Evolutionary conservation across 805 yeast genomes (phyloP), one percentile per base, ranked within the genome.

Genomic region (Metschnikowia similis): DNA sequence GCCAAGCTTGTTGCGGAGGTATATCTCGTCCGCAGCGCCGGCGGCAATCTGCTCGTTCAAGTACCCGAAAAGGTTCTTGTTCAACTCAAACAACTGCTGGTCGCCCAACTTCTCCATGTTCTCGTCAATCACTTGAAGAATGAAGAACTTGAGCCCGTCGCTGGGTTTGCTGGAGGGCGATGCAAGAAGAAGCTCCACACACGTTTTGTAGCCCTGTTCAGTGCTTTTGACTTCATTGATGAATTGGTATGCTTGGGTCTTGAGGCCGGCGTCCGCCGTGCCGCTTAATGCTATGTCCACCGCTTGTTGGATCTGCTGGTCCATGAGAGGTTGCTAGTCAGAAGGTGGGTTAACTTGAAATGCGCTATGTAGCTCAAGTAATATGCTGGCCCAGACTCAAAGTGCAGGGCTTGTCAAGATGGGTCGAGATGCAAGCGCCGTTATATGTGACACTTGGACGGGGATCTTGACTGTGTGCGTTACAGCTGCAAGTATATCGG

Each of bases 291-390:
- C 96, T 54, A 89, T 82, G 54, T 81, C 84, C 43, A 91, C 94
- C 38, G 96, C 97, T 70, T 89, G 94, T 66, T 81, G 89, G 60
- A 91, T 85, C 73, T 90, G 95, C 55, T 73, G 71, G 52, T 74
- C 76, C 75, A 58, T 61, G 9, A 16, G 11, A 26, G 38, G 26
- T 29, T 8, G 31, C 21, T 21, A 21, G 21, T 21, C 21, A 21
- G 21, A 21, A 5, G 21, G 21, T 21, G 21, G 21, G 1, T 21
- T 21, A 1, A 21, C 21, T 21, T 21, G 4, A 4, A 21, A 21
- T 21, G 21, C 5, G 21, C 21, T 21, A 21, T 21, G 21, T 5
- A 21, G 21, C 21, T 21, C 21, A 21, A 21, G 21, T 21, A 21
- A 21, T 21, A 32, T 32, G 35, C 36, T 35, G 36, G 36, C 31